A percentile compares a stretch with the other conserved stretches of the same genome.
phyloP scores from a whole-genome alignment of 139 green algal species.

The Chlorella sp. region DNA sequence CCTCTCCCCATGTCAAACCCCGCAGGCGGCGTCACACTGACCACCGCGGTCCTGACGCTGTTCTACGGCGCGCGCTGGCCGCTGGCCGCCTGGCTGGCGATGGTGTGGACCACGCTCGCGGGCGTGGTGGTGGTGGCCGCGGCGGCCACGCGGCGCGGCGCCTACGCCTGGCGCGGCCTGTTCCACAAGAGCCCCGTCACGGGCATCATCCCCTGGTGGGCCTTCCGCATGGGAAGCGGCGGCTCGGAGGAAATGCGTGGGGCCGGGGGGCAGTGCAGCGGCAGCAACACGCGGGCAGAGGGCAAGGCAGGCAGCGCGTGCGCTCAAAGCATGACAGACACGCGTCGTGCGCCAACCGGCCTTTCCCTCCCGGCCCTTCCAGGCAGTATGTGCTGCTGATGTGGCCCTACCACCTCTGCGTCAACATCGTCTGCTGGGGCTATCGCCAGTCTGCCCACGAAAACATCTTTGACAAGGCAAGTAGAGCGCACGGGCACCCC shows the following conservation, averaged over 20 bases:
- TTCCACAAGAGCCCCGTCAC: not conserved
- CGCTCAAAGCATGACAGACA: no score
- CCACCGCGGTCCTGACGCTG: not conserved
- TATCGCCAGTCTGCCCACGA: slow-evolving; percentile 1
- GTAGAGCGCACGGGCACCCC: no score
- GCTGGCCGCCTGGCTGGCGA: not conserved
- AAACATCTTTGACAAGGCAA: slow-evolving; percentile 4
- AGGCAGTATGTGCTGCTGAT: slow-evolving; percentile 1
- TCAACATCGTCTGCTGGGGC: not conserved
- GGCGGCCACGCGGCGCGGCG: not conserved
- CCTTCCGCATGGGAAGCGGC: no score
- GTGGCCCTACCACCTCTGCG: slow-evolving; percentile 4
- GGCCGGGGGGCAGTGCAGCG: no score
- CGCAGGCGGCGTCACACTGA: not conserved
- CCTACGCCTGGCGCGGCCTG: not conserved
- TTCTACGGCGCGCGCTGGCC: slow-evolving; percentile 2
- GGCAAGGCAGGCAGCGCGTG: no score
- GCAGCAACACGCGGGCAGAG: no score
- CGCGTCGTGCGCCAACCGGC: not conserved
- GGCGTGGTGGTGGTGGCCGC: not conserved
- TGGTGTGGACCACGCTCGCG: not conserved
- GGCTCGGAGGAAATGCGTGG: no score
- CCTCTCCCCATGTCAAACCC: not conserved
- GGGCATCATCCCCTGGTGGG: not conserved
- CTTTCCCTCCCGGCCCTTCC: not conserved